Evolutionary conservation across 352 stramenopile species (phyloP), one percentile per base, ranked within the genome.

Genomic region (Globisporangium camurandrum): DNA sequence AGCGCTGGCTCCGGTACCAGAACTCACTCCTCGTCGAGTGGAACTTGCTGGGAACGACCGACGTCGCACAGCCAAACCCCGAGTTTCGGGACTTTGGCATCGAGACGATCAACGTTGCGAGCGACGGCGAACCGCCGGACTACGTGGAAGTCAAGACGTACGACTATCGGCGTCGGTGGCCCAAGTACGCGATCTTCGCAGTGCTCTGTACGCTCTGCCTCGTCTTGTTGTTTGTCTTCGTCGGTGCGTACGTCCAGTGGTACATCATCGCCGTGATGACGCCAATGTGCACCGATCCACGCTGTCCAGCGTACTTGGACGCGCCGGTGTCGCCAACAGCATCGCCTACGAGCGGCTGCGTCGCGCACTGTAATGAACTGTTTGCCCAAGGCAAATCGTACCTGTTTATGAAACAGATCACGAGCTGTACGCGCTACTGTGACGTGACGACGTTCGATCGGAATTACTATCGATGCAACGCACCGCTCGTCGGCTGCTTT

Each of bases 191-290:
- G 11, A 66, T 71, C 46, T 82, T 80, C 51, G 49, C 30, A 16
- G 37, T 77, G 39, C 79, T 84, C 54, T 81, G 67, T 49, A 49
- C 71, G 22, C 24, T 73, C 5, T 78, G 67, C 30, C 66, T 78
- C 36, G 47, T 80, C 51, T 42, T 84, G 38, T 54, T 82, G 36
- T 81, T 82, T 53, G 43, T 74, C 8, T 71, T 84, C 40, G 69
- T 84, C 31, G 67, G 67, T 45, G 38, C 76, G 27, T 84, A 84
- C 58, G 69, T 76, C 33, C 72, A 84, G 54, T 84, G 72, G 72
- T 84, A 84, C 57, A 81, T 84, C 51, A 65, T 84, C 42, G 72
- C 72, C 19, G 69, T 84, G 26, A 84, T 84, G 72, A 84, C 72
- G 26, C 72, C 72, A 12, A 69, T 77, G 61, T 84, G 69, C 52